Evolutionary conservation across 257 asterid species (phyloP), one percentile per base, ranked within the genome.

Genomic region (Euphrasia confusa): DNA sequence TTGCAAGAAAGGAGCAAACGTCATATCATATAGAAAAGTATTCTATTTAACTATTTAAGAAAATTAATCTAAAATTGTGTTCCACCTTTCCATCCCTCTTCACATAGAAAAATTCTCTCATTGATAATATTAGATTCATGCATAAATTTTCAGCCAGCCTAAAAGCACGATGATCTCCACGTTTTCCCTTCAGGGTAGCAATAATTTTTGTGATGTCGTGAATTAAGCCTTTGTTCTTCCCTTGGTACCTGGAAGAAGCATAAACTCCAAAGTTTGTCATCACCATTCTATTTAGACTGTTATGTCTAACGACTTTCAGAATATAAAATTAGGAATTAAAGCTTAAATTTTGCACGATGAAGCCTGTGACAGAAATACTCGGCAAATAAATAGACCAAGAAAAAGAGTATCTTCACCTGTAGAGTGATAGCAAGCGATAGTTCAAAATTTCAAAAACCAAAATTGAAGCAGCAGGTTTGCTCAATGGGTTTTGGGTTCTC

Each of bases 31-130:
- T 52, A 65, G 70, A 76, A 44, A 45, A 67, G 60, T 73, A 73
- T 45, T 58, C 28, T 9, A 66, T 15, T 21, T 21, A 24, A 63
- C 24, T 21, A 21, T 21, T 21, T 21, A 75, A 68, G 66, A 12
- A 57, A 39, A 33, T 15, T 56, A 65, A 70, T 54, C 56, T 12
- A 65, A 72, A 69, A 76, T 37, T 56, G 18, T 58, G 15, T 58
- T 66, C 70, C 72, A 92, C 99, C 96, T 92, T 92, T 68, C 94
- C 97, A 67, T 92, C 99, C 77, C 93, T 89, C 84, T 89, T 92
- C 69, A 92, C 94, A 62, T 72, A 75, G 78, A 89, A 92, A 79
- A 86, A 81, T 64, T 92, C 99, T 71, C 95, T 80, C 84, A 92
- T 80, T 54, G 99, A 89, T 67, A 84, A 79, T 71, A 92, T 80